A percentile compares a stretch with the other conserved stretches of the same genome.
Evolutionary conservation across 257 asterid genomes (phyloP).

Genomic region (Scutellaria minor): DNA sequence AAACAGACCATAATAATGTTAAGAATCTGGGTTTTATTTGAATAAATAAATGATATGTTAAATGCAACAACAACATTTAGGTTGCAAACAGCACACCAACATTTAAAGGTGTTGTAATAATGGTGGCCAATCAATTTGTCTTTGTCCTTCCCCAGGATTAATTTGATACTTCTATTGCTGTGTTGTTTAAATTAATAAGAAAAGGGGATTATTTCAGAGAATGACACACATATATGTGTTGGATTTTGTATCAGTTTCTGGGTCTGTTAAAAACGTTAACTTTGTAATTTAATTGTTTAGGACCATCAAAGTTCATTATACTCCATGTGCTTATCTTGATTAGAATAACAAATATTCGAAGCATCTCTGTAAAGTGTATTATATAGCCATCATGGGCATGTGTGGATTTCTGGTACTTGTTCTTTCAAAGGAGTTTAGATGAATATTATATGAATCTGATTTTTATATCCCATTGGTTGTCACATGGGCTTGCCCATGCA

Average conservation of each 20-base stretch:
- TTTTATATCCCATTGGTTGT: background rate
- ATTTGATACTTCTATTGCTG: background rate
- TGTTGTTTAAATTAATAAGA: background rate
- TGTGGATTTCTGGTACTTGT: constrained; percentile 13
- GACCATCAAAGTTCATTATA: background rate
- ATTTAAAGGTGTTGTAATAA: constrained; percentile 27
- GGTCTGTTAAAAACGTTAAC: background rate
- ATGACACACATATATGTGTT: constrained; percentile 18
- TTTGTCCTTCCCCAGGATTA: background rate
- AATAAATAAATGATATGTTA: constrained; percentile 18
- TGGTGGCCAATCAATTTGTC: constrained; percentile 27
- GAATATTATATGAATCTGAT: constrained; percentile 11
- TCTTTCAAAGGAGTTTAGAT: constrained; percentile 6
- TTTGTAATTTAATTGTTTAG: constrained; percentile 2
- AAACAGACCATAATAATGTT: background rate
- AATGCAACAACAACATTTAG: constrained; percentile 33
- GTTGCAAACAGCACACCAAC: constrained; percentile 9
- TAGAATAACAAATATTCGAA: constrained; percentile 33
- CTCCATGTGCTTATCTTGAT: constrained; percentile 34
- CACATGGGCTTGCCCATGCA: constrained; percentile 46
- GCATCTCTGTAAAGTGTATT: constrained; percentile 28
- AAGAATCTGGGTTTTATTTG: constrained; percentile 1
- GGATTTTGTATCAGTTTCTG: constrained; percentile 25
- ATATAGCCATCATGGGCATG: background rate
- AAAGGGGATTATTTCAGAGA: background rate